These are phyloP conservation scores for Aspergillus nomiae DNA, from an alignment of 2,329 filamentous ascomycete genomes.

Conservation along the genomic window DNA sequence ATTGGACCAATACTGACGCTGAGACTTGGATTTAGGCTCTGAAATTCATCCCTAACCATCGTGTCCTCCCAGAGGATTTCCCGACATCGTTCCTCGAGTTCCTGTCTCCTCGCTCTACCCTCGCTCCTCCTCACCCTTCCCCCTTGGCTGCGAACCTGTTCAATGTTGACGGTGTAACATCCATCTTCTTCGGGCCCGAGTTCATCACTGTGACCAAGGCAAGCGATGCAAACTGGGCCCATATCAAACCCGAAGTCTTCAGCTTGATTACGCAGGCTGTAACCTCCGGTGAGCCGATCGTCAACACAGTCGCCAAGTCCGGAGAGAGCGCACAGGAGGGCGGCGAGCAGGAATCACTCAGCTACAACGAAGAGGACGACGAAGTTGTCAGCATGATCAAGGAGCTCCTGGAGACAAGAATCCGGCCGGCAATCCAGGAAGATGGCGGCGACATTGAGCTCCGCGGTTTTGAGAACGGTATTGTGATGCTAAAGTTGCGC, in stretches of 20 bases:
- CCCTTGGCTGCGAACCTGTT: conserved; percentile 87
- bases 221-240: conserved; percentile 84
- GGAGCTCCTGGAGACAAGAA: conserved; percentile 91
- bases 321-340: conserved; percentile 53
- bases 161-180: conserved; percentile 91
- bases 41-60: conserved; percentile 93
- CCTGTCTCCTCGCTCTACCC: conserved; percentile 80
- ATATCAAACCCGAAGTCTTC: conserved; percentile 94
- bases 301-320: conserved; percentile 68
- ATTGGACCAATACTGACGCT: not conserved
- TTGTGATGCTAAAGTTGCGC: conserved; percentile 82
- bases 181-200: conserved; percentile 90
- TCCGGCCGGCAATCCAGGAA: conserved; percentile 93
- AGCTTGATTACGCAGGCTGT: conserved; percentile 91
- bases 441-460: conserved; percentile 98
- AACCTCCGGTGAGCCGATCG: conserved; percentile 78
- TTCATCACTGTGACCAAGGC: conserved; percentile 98
- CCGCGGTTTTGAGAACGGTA: conserved; percentile 81
- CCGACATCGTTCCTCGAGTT: conserved; percentile 86
- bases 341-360: conserved; percentile 67
- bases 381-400: conserved; percentile 99
- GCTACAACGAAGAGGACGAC: conserved; percentile 85
- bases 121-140: conserved; percentile 85
- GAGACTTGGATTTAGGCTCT: conserved; percentile 55
- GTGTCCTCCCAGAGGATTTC: conserved; percentile 74